Conservation (phyloP, 2,329 filamentous ascomycete genomes). For the Trichophyton rubrum region DNA sequence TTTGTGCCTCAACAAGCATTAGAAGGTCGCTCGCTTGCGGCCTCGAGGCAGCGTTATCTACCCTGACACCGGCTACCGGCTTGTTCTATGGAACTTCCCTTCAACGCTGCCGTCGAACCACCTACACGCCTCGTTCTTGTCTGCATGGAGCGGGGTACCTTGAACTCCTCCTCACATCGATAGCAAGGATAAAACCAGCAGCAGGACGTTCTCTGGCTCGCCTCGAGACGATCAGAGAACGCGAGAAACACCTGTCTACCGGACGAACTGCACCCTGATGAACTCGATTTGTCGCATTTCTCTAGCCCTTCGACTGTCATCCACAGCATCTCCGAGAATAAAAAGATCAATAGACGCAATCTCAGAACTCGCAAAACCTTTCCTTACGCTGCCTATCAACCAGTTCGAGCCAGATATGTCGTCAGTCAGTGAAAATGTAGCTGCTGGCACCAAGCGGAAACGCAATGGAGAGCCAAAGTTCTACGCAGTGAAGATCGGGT, state of each 20-base stretch:
- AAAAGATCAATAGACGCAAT: background rate
- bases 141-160: conserved; percentile 2
- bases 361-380: background rate
- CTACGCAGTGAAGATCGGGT: conserved; percentile 51
- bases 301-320: background rate
- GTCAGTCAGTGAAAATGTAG: conserved; percentile 10
- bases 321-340: background rate
- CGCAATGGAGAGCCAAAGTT: conserved; percentile 42
- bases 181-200: background rate
- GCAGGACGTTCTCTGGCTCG: background rate
- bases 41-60: background rate
- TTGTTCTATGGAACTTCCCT: background rate
- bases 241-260: background rate
- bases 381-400: background rate
- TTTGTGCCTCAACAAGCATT: background rate
- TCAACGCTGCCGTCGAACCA: background rate
- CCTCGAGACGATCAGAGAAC: background rate
- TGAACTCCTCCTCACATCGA: background rate
- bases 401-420: background rate
- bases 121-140: background rate
- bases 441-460: conserved; percentile 44
- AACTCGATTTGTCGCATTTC: background rate
- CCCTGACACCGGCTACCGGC: background rate
- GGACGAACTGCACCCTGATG: background rate
- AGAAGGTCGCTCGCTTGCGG: background rate